Conservation (phyloP, 768 basidiomycete species). For the Paxillus ammoniavirescens region DNA sequence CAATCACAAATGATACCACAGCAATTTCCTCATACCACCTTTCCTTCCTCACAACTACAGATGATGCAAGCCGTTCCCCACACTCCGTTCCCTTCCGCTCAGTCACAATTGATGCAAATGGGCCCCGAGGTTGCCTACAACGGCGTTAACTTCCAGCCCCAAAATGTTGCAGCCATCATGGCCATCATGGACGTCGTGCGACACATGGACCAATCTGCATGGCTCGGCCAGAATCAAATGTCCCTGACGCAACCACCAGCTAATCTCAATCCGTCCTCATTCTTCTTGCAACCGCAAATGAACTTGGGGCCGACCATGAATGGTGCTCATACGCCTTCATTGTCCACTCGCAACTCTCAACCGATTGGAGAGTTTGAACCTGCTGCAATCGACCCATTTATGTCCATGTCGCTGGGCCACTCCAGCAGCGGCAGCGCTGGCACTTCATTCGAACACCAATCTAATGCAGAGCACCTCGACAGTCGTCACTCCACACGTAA, state of each 20-base stretch:
- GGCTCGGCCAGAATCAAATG: slow-evolving; percentile 17
- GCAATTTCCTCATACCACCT: slow-evolving; percentile 12
- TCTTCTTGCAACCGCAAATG: slow-evolving; percentile 5
- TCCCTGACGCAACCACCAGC: slow-evolving; percentile 15
- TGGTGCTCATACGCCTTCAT: background rate
- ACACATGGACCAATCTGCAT: slow-evolving; percentile 24
- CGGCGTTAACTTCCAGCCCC: slow-evolving; percentile 13
- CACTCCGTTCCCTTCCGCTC: slow-evolving; percentile 15
- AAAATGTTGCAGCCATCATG: slow-evolving; percentile 26
- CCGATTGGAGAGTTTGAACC: background rate
- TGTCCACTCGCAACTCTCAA: background rate
- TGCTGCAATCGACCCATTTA: background rate
- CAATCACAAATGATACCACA: slow-evolving; percentile 16
- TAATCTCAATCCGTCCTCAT: background rate
- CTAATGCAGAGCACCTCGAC: slow-evolving; percentile 6
- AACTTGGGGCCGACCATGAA: background rate
- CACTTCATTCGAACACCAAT: slow-evolving; percentile 4
- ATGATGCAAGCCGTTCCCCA: slow-evolving; percentile 6
- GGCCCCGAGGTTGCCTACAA: slow-evolving; percentile 4
- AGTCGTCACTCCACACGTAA: slow-evolving; percentile 7
- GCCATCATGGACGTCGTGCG: slow-evolving; percentile 32
- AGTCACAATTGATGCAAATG: slow-evolving; percentile 14
- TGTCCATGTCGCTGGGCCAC: slow-evolving; percentile 3
- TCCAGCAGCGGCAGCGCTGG: background rate
- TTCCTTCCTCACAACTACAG: slow-evolving; percentile 20